Conservation (phyloP, 192 early-diverging fungal species). For the Fimicolochytrium jonesii region DNA sequence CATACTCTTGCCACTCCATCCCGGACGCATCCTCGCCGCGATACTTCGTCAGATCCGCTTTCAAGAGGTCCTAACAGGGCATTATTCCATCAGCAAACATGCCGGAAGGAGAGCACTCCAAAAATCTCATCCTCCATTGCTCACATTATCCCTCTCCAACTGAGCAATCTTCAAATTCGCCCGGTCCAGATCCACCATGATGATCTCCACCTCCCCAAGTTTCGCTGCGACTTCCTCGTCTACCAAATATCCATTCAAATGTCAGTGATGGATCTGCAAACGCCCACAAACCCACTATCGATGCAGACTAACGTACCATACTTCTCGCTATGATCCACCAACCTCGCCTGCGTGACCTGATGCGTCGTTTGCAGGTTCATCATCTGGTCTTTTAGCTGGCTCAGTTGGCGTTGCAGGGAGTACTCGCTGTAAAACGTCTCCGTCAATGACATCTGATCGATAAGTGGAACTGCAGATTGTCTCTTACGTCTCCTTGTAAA, state of each 20-base stretch:
- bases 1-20: slow-evolving; percentile 24
- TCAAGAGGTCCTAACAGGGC: slow-evolving; percentile 8
- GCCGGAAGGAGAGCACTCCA: not conserved
- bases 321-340: slow-evolving; percentile 59
- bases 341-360: slow-evolving; percentile 67
- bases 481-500: slow-evolving; percentile 72
- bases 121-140: slow-evolving; percentile 20
- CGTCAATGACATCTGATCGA: not conserved
- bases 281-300: no score
- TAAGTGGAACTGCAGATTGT: not conserved
- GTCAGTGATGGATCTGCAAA: no score
- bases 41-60: slow-evolving; percentile 13
- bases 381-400: slow-evolving; percentile 71
- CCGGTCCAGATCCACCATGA: slow-evolving; percentile 78
- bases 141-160: slow-evolving; percentile 66
- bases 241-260: not conserved
- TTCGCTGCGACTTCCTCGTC: slow-evolving; percentile 75
- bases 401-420: slow-evolving; percentile 76
- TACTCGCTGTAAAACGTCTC: slow-evolving; percentile 52
- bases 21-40: slow-evolving; percentile 9
- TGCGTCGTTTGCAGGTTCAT: slow-evolving; percentile 61
- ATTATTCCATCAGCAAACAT: not conserved
- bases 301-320: slow-evolving; percentile 50
- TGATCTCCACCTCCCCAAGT: slow-evolving; percentile 85
- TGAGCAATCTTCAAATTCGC: slow-evolving; percentile 66